phyloP scores from a whole-genome alignment of 2,329 filamentous ascomycete genomes.

The Fusarium vanettenii region DNA sequence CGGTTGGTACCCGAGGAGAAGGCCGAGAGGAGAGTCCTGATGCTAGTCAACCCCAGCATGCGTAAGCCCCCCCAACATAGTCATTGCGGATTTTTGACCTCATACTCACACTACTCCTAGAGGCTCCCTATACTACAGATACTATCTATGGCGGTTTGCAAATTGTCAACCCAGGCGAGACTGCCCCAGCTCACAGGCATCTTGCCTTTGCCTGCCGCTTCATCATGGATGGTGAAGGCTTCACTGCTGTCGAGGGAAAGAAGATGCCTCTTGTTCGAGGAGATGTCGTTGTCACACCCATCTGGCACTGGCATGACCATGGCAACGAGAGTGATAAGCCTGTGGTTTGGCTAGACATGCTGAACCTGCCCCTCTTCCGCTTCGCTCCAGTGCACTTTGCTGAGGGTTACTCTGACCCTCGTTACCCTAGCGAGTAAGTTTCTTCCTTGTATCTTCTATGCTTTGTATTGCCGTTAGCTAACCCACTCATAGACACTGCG shows the following conservation, averaged over 20 bases:
- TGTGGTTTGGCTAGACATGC: constrained; percentile 68
- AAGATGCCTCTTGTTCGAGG: constrained; percentile 63
- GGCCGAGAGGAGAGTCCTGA: constrained; percentile 55
- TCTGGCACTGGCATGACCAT: constrained; percentile 71
- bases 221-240: constrained; percentile 68
- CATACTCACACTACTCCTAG: constrained; percentile 39
- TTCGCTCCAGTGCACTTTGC: constrained; percentile 66
- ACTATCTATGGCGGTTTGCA: constrained; percentile 69
- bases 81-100: rapidly evolving
- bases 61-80: constrained; percentile 42
- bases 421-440: constrained; percentile 60
- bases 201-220: constrained; percentile 68
- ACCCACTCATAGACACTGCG: constrained; percentile 39
- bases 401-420: constrained; percentile 58
- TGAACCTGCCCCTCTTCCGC: constrained; percentile 64
- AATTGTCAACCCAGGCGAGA: constrained; percentile 67
- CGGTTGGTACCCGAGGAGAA: constrained; percentile 52
- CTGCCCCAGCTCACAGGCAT: constrained; percentile 65
- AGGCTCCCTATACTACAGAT: constrained; percentile 59
- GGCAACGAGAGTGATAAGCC: constrained; percentile 66
- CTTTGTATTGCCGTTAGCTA: not conserved
- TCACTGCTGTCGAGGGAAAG: constrained; percentile 67
- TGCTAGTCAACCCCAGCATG: constrained; percentile 62
- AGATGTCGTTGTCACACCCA: constrained; percentile 68
- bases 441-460: no score